A percentile compares a stretch with the other conserved stretches of the same genome.
Conservation (phyloP, 169 alveolate species). For the Amoebophrya sp. region DNA sequence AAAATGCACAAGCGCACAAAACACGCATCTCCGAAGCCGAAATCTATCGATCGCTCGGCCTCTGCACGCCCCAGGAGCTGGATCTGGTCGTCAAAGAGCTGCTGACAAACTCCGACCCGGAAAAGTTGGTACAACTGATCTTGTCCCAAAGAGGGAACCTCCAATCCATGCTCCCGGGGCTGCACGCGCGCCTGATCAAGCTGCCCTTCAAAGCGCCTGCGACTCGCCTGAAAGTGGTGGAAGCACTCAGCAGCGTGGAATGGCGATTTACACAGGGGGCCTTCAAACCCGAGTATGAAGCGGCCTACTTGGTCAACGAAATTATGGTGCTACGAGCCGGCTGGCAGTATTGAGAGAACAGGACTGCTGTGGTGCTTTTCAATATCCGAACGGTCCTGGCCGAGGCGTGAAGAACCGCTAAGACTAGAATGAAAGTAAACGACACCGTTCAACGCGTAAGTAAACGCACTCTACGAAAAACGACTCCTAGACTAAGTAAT, state of each 20-base stretch:
- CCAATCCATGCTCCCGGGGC: neutral
- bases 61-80: neutral
- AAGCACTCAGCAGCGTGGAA: neutral
- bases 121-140: neutral
- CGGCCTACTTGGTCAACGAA: constrained; percentile 8
- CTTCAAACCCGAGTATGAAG: neutral
- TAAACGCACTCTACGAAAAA: too few relatives aligned
- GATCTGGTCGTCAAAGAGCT: neutral
- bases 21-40: neutral
- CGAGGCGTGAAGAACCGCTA: too few relatives aligned
- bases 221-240: neutral
- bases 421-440: too few relatives aligned
- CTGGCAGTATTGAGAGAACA: neutral
- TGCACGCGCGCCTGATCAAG: neutral
- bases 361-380: too few relatives aligned
- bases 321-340: neutral
- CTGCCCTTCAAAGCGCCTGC: neutral
- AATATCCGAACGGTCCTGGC: too few relatives aligned
- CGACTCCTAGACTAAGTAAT: too few relatives aligned
- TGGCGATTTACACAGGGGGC: neutral
- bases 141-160: neutral
- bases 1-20: neutral
- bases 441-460: too few relatives aligned
- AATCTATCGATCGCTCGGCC: neutral
- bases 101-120: neutral